A percentile compares a stretch with the other conserved stretches of the same genome.
Evolutionary conservation across 148 eudicot species (phyloP).

Genomic region (Heliosperma pusillum): DNA sequence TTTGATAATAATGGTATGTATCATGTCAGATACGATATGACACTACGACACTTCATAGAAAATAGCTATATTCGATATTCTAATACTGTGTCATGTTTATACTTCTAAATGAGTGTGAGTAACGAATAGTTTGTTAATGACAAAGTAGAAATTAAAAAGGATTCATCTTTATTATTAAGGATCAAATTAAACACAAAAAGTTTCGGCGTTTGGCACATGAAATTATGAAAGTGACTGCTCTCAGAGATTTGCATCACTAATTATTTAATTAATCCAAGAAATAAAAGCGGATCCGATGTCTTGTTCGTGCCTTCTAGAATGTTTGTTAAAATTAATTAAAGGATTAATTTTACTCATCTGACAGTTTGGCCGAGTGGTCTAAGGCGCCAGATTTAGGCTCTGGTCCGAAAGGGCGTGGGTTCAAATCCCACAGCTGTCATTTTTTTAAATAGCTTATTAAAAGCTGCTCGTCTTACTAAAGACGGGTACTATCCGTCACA

Average conservation of each 20-base stretch:
- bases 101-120: no score
- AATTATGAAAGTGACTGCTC: slow-evolving; percentile 18
- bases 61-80: no score
- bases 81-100: no score
- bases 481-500: no score
- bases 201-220: not conserved
- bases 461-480: no score
- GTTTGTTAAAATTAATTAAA: no score
- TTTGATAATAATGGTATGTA: no score
- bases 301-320: not conserved
- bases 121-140: not conserved
- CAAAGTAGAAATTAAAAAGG: not conserved
- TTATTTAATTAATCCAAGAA: not conserved
- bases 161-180: not conserved
- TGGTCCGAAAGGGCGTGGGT: slow-evolving; percentile 67
- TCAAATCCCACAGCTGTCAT: slow-evolving; percentile 60
- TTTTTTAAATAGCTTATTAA: not conserved
- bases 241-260: not conserved
- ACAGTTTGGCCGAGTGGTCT: slow-evolving; percentile 63
- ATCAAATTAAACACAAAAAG: not conserved
- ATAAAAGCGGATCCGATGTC: not conserved
- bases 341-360: not conserved
- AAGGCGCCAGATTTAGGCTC: slow-evolving; percentile 70
- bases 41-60: no score
- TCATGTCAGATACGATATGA: no score